Base-by-base conservation (phyloP, 1,284 basidiomycete genomes). In the Rhodofomes roseus region DNA sequence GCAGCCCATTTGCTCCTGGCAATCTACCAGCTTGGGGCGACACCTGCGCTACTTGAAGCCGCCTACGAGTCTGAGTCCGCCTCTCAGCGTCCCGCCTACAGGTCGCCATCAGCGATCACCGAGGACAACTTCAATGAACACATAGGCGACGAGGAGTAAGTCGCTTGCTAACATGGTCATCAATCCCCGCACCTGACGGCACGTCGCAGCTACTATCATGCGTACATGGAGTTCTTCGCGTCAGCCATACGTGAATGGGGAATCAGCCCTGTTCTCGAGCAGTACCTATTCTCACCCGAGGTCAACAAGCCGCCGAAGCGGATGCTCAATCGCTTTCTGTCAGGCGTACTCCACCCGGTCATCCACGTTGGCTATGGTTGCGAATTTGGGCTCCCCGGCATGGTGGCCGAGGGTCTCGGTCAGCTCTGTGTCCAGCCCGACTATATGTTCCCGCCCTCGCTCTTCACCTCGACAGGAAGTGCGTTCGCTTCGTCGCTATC, bases 341-440 rank as follows among this genome's bases (percentile, higher is more conserved):
- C 79, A 7, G 84, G 83, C 11, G 70, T 89, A 11, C 51, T 89
- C 0, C 89, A 90, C 60, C 86, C 87, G 0, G 67, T 88, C 60
- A 89, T 90, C 39, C 86, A 89, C 61, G 65, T 76, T 0, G 87
- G 85, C 1, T 86, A 86, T 68, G 88, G 86, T 2, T 70, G 79
- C 4, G 89, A 90, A 66, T 87, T 90, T 63, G 79, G 79, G 6
- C 67, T 89, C 14, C 78, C 78, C 2, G 88, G 88, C 4, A 81
- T 87, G 68, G 70, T 86, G 14, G 81, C 82, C 2, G 86, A 90
- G 79, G 86, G 76, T 16, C 69, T 78, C 3, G 76, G 76, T 2
- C 66, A 72, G 56, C 65, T 73, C 3, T 73, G 74, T 6, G 67
- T 73, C 8, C 76, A 77, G 37, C 20, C 37, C 0, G 59, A 64